These are phyloP conservation scores for Mortierella antarctica DNA, from an alignment of 192 early-diverging fungal genomes.

Conservation along the genomic window DNA sequence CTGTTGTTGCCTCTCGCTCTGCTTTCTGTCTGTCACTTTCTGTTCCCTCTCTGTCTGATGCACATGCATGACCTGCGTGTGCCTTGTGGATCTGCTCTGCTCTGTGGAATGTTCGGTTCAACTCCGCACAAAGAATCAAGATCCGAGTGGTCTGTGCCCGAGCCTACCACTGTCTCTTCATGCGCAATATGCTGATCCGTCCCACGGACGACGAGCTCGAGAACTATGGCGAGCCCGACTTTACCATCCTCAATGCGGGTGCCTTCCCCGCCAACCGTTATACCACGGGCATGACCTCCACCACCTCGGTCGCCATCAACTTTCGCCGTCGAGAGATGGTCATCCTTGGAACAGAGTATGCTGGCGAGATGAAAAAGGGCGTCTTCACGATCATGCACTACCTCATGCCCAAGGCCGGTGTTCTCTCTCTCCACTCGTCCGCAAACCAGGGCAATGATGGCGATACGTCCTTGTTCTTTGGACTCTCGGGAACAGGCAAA, in stretches of 20 bases:
- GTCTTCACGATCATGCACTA: conserved; percentile 99
- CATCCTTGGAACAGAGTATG: conserved; percentile 97
- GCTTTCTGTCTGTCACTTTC: not conserved
- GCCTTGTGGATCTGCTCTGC: not conserved
- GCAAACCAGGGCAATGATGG: conserved; percentile 92
- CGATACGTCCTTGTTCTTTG: conserved; percentile 98
- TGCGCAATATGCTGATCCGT: conserved; percentile 99
- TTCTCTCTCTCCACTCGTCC: conserved; percentile 91
- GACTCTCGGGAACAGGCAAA: conserved; percentile 97
- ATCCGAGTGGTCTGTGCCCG: conserved; percentile 95
- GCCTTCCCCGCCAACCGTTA: conserved; percentile 93
- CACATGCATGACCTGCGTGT: not conserved
- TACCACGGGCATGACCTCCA: conserved; percentile 96
- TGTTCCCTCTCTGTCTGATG: not conserved
- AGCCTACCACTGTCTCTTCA: conserved; percentile 97
- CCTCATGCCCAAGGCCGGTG: conserved; percentile 94
- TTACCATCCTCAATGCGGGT: conserved; percentile 98
- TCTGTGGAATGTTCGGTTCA: not conserved
- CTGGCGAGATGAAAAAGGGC: conserved; percentile 99
- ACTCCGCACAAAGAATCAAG: conserved; percentile 81
- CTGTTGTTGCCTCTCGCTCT: not conserved
- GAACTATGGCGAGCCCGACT: conserved; percentile 94
- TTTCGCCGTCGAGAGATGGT: conserved; percentile 97
- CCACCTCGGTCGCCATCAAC: conserved; percentile 92
- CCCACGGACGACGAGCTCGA: conserved; percentile 91